Evolutionary conservation across 208 protist genomes (phyloP).

Genomic region (Crithidia expoeki): DNA sequence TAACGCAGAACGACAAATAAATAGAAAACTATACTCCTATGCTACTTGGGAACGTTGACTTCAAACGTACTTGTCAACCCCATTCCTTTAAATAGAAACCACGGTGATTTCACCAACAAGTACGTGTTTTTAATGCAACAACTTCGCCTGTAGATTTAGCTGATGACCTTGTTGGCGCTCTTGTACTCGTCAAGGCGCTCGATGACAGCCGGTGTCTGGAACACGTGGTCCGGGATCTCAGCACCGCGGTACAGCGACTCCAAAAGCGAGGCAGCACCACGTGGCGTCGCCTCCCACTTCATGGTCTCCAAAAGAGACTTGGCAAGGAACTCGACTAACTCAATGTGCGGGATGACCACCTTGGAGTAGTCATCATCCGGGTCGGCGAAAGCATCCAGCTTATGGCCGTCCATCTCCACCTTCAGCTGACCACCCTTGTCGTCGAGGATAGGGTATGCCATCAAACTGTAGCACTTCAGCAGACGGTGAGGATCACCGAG

Average conservation of each 20-base stretch:
- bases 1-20: constrained; percentile 22
- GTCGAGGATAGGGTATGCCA: constrained; percentile 91
- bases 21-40: constrained; percentile 32
- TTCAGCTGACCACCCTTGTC: constrained; percentile 89
- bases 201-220: constrained; percentile 89
- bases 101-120: not conserved
- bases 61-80: not conserved
- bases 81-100: constrained; percentile 9
- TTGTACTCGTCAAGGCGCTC: constrained; percentile 82
- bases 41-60: constrained; percentile 9
- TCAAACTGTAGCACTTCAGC: constrained; percentile 90
- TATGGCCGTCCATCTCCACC: constrained; percentile 84
- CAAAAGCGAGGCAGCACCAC: constrained; percentile 84
- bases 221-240: constrained; percentile 90
- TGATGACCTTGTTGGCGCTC: constrained; percentile 76
- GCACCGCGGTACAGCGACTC: constrained; percentile 91
- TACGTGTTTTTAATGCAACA: constrained; percentile 10
- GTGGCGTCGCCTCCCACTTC: constrained; percentile 89
- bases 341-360: constrained; percentile 89
- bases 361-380: constrained; percentile 92
- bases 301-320: constrained; percentile 88
- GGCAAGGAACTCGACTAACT: constrained; percentile 86
- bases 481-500: constrained; percentile 89
- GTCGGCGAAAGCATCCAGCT: constrained; percentile 88
- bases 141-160: constrained; percentile 28